Evolutionary conservation across 129 eudicot species (phyloP), one percentile per base, ranked within the genome.

Genomic region (Saposhnikovia divaricata): DNA sequence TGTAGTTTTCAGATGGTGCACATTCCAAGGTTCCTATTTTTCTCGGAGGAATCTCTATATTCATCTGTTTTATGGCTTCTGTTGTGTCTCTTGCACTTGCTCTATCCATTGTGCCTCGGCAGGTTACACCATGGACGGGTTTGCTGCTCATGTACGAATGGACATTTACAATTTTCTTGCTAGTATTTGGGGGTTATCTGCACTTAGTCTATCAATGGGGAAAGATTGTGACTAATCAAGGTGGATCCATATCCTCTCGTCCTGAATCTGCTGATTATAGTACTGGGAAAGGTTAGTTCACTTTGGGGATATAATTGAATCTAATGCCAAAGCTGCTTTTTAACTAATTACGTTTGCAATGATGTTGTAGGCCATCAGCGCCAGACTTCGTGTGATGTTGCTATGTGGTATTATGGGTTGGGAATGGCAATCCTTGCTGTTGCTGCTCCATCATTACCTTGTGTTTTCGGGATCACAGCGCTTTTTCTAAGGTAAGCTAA

Each of bases 41-140:
- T 80, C 86, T 94, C 81, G 96, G 94, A 72, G 90, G 90, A 81
- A 57, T 92, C 9, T 94, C 98, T 18, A 78, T 92, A 68, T 84
- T 79, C 76, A 68, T 86, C 69, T 94, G 97, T 82, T 89, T 94
- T 83, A n/a, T 87, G 77, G 87, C 92, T 79, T 91, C 84, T 73
- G 42, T 87, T 79, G 77, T 90, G 53, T 89, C 98, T 39, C 93
- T 94, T 80, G 97, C 82, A 78, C 77, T 94, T 66, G 83, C 91
- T 69, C 79, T 88, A 79, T 82, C 89, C 40, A 85, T 92, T 72
- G 93, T 94, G 39, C 98, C 98, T 79, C 88, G 88, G 46, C 98
- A 94, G 92, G 88, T 94, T 50, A 89, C 83, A 81, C 98, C 98
- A 53, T 94, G 98, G 97, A 94, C 98, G 11, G 98, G 98, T 28